Evolutionary conservation across 371 early-diverging fungal genomes (phyloP).

Genomic region (Mortierella sp.): DNA sequence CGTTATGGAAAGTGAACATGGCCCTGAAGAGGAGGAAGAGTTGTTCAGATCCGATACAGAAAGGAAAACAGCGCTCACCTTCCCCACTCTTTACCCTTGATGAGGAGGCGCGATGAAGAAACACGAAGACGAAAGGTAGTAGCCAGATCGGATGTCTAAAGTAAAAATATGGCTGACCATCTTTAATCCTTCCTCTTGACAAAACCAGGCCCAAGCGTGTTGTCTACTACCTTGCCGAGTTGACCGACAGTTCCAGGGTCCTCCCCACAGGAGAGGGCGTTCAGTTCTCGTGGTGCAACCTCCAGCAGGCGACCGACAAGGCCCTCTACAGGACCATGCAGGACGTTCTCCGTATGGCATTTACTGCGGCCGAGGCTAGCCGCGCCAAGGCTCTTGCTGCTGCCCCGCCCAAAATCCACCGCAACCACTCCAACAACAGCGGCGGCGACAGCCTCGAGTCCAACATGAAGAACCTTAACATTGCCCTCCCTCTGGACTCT

Average conservation of each 20-base stretch:
- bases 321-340: constrained; percentile 85
- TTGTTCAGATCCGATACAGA: no score
- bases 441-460: constrained; percentile 58
- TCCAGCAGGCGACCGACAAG: constrained; percentile 76
- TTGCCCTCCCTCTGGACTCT: constrained; percentile 60
- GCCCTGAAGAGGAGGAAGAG: neutral
- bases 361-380: constrained; percentile 71
- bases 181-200: neutral
- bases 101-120: no score
- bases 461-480: constrained; percentile 62
- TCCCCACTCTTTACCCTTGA: no score
- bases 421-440: constrained; percentile 48
- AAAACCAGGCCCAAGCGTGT: constrained; percentile 79
- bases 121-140: no score
- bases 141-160: neutral
- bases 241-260: constrained; percentile 71
- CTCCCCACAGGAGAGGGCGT: constrained; percentile 79
- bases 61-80: neutral
- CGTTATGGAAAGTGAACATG: neutral
- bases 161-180: neutral
- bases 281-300: constrained; percentile 80
- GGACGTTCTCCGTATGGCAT: constrained; percentile 80
- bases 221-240: constrained; percentile 81
- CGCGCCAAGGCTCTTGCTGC: constrained; percentile 57
- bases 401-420: constrained; percentile 56